Evolutionary conservation across 345 rosid species (phyloP).

Genomic region (Kandelia obovata): DNA sequence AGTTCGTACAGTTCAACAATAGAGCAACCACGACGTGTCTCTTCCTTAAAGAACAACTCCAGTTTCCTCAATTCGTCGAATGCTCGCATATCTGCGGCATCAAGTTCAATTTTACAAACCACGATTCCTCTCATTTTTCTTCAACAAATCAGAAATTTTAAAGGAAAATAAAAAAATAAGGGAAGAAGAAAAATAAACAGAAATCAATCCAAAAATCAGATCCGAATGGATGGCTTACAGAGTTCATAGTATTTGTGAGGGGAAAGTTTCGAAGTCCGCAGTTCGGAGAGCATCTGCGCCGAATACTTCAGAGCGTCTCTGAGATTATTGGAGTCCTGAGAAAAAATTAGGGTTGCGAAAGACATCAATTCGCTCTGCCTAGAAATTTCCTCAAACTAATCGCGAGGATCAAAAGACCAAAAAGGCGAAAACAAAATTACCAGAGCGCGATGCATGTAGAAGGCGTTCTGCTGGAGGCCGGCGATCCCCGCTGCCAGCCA

Average conservation of each 20-base stretch:
- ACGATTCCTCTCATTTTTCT: not conserved
- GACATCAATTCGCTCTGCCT: not conserved
- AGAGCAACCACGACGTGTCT: conserved; percentile 87
- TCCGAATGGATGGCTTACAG: conserved; percentile 47
- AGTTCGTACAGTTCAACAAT: conserved; percentile 93
- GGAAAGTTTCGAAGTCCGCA: conserved; percentile 94
- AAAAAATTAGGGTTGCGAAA: conserved; percentile 30
- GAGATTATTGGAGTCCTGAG: conserved; percentile 88
- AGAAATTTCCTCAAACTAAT: no score
- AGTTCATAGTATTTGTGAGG: conserved; percentile 94
- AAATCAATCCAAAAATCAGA: conserved; percentile 14
- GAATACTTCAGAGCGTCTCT: conserved; percentile 96
- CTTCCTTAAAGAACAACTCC: conserved; percentile 92
- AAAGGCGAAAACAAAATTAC: conserved; percentile 37
- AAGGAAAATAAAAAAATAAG: not conserved
- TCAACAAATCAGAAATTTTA: not conserved
- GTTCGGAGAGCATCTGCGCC: conserved; percentile 98
- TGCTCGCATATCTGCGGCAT: conserved; percentile 77
- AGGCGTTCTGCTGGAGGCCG: conserved; percentile 96
- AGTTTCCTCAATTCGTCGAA: conserved; percentile 96
- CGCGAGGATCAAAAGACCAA: no score
- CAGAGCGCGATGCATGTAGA: conserved; percentile 97
- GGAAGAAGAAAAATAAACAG: no score
- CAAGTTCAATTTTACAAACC: conserved; percentile 14
- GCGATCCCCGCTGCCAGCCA: conserved; percentile 95